Percentiles rank a stretch among this genome's conserved stretches.
Evolutionary conservation across 1,284 basidiomycete species (phyloP).

Genomic region (Ganoderma boninense): DNA sequence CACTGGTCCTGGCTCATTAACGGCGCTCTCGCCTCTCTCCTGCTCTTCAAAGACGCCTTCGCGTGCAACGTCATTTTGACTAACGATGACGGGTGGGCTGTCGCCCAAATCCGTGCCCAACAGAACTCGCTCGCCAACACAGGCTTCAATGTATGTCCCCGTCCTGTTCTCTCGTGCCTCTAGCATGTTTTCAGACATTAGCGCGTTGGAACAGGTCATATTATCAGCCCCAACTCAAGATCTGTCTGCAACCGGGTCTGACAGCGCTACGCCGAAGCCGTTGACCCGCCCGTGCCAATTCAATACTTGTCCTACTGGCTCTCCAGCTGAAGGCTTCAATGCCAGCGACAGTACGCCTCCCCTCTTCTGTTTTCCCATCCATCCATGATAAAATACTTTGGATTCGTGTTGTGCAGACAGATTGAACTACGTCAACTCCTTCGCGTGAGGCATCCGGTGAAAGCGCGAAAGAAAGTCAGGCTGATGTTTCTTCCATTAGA

Average conservation of each 20-base stretch:
- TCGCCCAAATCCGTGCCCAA: slow-evolving; percentile 56
- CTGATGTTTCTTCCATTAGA: slow-evolving; percentile 15
- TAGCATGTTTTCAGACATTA: background rate
- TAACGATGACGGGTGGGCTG: slow-evolving; percentile 63
- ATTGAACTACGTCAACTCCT: slow-evolving; percentile 48
- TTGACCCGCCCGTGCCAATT: slow-evolving; percentile 50
- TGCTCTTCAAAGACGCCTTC: background rate
- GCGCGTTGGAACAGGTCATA: slow-evolving; percentile 42
- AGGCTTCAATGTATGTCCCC: slow-evolving; percentile 50
- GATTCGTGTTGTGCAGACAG: background rate
- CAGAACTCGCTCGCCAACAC: slow-evolving; percentile 48
- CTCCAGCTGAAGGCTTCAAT: slow-evolving; percentile 54
- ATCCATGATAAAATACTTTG: background rate
- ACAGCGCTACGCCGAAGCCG: slow-evolving; percentile 32
- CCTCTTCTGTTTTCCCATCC: background rate
- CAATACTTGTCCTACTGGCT: slow-evolving; percentile 50
- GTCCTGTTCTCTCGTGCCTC: too few relatives aligned
- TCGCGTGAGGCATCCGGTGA: slow-evolving; percentile 35
- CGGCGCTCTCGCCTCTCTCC: background rate
- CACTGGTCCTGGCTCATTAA: slow-evolving; percentile 8
- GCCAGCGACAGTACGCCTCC: slow-evolving; percentile 48
- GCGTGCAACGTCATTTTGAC: slow-evolving; percentile 44
- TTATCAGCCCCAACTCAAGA: slow-evolving; percentile 51
- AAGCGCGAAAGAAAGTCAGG: background rate
- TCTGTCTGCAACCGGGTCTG: slow-evolving; percentile 52